phyloP scores from a whole-genome alignment of 2,329 filamentous ascomycete species.

The Arthroderma sp. region DNA sequence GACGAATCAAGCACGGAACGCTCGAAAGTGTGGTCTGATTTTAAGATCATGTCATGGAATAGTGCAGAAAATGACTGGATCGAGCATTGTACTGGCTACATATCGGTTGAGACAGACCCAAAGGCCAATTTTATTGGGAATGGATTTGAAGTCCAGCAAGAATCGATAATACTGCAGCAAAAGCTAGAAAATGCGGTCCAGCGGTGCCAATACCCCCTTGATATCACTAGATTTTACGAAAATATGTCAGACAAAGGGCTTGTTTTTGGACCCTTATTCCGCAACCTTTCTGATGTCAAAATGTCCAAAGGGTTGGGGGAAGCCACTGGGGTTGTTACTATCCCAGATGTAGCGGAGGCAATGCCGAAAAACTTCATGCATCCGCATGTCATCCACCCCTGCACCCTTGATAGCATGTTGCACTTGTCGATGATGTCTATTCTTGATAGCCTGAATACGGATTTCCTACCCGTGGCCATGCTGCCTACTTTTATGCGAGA shows the following conservation, averaged over 20 bases:
- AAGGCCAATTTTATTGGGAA: slow-evolving; percentile 14
- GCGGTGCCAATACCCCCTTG: slow-evolving; percentile 17
- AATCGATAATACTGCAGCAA: slow-evolving; percentile 13
- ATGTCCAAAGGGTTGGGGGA: slow-evolving; percentile 15
- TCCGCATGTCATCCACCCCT: slow-evolving; percentile 27
- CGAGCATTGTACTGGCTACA: slow-evolving; percentile 26
- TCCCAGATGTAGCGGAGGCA: slow-evolving; percentile 20
- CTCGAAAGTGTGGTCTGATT: slow-evolving; percentile 21
- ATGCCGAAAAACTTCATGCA: slow-evolving; percentile 27
- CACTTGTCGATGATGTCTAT: slow-evolving; percentile 21
- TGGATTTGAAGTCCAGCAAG: slow-evolving; percentile 17
- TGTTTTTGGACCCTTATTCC: slow-evolving; percentile 23
- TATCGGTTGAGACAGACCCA: slow-evolving; percentile 18
- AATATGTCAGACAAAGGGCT: slow-evolving; percentile 21
- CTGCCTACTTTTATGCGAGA: slow-evolving; percentile 25
- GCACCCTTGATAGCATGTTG: slow-evolving; percentile 27
- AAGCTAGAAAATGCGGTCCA: slow-evolving; percentile 11
- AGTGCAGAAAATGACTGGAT: slow-evolving; percentile 22
- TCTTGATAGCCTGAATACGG: slow-evolving; percentile 17
- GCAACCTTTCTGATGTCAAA: slow-evolving; percentile 19
- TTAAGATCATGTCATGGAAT: slow-evolving; percentile 24
- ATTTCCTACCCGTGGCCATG: slow-evolving; percentile 17
- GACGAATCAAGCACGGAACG: slow-evolving; percentile 16
- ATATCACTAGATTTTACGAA: slow-evolving; percentile 19
- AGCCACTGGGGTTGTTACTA: slow-evolving; percentile 19